Percentiles rank a stretch among this genome's conserved stretches.
These are phyloP conservation scores for Monosporascus sp. DNA, from an alignment of 2,329 filamentous ascomycete genomes.

Conservation along the genomic window DNA sequence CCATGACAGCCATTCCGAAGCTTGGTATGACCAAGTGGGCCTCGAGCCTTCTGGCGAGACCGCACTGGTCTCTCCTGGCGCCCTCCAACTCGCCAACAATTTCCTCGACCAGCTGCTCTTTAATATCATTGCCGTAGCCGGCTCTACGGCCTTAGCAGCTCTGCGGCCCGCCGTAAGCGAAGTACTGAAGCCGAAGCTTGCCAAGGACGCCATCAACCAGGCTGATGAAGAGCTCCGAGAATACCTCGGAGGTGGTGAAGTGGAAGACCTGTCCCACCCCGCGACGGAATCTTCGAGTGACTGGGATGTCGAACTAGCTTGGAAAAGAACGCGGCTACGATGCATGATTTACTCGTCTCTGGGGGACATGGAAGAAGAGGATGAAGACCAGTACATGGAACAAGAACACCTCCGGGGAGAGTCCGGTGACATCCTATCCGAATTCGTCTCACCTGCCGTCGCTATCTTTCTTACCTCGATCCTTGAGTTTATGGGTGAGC, in stretches of 20 bases:
- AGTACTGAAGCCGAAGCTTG: conserved; percentile 83
- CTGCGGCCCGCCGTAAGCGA: conserved; percentile 80
- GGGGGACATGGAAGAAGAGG: conserved; percentile 95
- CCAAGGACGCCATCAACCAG: conserved; percentile 74
- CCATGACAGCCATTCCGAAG: conserved; percentile 67
- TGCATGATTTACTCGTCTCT: conserved; percentile 98
- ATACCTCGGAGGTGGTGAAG: conserved; percentile 73
- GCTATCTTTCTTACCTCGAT: conserved; percentile 96
- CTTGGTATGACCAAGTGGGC: conserved; percentile 65
- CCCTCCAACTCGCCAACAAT: conserved; percentile 76
- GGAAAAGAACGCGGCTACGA: conserved; percentile 86
- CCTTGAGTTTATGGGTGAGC: conserved; percentile 88
- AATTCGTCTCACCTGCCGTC: conserved; percentile 78
- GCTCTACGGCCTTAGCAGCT: conserved; percentile 68
- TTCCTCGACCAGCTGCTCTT: conserved; percentile 93
- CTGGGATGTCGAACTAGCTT: conserved; percentile 89
- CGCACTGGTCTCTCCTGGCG: conserved; percentile 65
- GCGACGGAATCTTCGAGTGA: conserved; percentile 48
- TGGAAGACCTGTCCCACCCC: conserved; percentile 61
- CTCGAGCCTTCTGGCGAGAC: conserved; percentile 61
- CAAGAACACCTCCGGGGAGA: conserved; percentile 66
- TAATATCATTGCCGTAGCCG: conserved; percentile 76
- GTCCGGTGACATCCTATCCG: conserved; percentile 53
- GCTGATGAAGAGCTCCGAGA: conserved; percentile 85
- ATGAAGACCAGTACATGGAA: conserved; percentile 84